phyloP scores from a whole-genome alignment of 2,329 filamentous ascomycete genomes.

The Ophiocordyceps sinensis region DNA sequence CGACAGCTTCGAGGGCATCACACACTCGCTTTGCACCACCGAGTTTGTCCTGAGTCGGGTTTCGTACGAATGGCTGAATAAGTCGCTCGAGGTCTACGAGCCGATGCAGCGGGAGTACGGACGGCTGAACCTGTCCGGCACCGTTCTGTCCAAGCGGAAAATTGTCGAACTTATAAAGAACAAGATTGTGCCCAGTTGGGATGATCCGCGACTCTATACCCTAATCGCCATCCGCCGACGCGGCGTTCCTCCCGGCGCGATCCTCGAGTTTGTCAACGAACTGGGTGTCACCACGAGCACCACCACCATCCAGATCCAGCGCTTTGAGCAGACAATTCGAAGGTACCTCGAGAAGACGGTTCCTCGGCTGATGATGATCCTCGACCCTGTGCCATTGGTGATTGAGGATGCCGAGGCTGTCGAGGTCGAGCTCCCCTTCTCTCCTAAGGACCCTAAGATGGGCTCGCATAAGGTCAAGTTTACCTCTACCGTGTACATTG shows the following conservation, averaged over 20 bases:
- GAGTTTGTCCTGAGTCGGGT: slow-evolving; percentile 77
- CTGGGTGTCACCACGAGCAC: slow-evolving; percentile 76
- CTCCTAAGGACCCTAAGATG: slow-evolving; percentile 60
- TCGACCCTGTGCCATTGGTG: slow-evolving; percentile 70
- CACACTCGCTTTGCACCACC: slow-evolving; percentile 83
- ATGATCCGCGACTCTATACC: slow-evolving; percentile 82
- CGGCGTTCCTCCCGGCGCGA: slow-evolving; percentile 75
- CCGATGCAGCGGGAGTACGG: slow-evolving; percentile 86
- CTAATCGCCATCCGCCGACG: slow-evolving; percentile 70
- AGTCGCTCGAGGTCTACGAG: slow-evolving; percentile 67
- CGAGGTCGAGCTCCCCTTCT: slow-evolving; percentile 63
- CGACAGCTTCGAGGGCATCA: slow-evolving; percentile 85
- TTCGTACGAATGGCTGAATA: slow-evolving; percentile 84
- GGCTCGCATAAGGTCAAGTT: slow-evolving; percentile 48
- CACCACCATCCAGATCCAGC: slow-evolving; percentile 63
- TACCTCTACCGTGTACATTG: slow-evolving; percentile 72
- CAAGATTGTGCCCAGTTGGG: slow-evolving; percentile 72
- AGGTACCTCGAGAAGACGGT: slow-evolving; percentile 80
- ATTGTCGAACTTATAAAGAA: slow-evolving; percentile 67
- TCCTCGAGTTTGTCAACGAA: slow-evolving; percentile 81
- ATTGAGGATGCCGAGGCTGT: slow-evolving; percentile 58
- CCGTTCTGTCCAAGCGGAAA: slow-evolving; percentile 75
- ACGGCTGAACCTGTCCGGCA: slow-evolving; percentile 57
- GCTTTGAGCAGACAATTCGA: slow-evolving; percentile 77
- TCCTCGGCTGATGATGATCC: slow-evolving; percentile 75